Evolutionary conservation across 495 filamentous ascomycete species (phyloP).

Genomic region (Penicillium steckii): DNA sequence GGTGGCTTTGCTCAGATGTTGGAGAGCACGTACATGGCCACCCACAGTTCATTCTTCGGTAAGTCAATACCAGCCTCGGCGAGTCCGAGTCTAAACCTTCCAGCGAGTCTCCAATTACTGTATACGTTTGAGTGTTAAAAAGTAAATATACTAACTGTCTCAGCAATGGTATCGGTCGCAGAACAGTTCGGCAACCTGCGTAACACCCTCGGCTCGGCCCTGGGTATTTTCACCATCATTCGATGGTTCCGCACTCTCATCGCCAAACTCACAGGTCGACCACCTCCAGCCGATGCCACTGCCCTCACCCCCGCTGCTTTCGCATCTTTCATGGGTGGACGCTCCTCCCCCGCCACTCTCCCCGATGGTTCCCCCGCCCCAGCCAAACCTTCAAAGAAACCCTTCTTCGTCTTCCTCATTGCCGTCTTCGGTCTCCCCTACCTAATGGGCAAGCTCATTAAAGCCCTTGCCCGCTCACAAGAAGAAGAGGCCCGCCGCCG

Average conservation of each 20-base stretch:
- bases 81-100: neutral
- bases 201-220: constrained; percentile 89
- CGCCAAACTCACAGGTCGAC: constrained; percentile 92
- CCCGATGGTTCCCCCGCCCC: constrained; percentile 57
- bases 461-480: constrained; percentile 74
- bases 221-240: constrained; percentile 94
- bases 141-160: neutral
- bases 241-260: constrained; percentile 89
- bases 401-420: constrained; percentile 91
- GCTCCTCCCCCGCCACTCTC: constrained; percentile 39
- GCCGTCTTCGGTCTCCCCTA: constrained; percentile 95
- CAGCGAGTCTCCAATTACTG: too few relatives aligned
- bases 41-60: constrained; percentile 98
- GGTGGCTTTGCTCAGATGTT: constrained; percentile 99
- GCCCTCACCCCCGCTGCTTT: constrained; percentile 87
- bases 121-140: too few relatives aligned
- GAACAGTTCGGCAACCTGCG: constrained; percentile 94
- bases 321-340: constrained; percentile 69
- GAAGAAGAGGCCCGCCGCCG: constrained; percentile 73
- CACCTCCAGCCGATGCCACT: constrained; percentile 80
- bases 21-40: constrained; percentile 99
- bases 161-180: constrained; percentile 97
- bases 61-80: too few relatives aligned
- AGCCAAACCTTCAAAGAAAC: constrained; percentile 82
- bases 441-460: constrained; percentile 92